Evolutionary conservation across 768 basidiomycete species (phyloP).

Genomic region (Lanmaoa pseudosensibilis): DNA sequence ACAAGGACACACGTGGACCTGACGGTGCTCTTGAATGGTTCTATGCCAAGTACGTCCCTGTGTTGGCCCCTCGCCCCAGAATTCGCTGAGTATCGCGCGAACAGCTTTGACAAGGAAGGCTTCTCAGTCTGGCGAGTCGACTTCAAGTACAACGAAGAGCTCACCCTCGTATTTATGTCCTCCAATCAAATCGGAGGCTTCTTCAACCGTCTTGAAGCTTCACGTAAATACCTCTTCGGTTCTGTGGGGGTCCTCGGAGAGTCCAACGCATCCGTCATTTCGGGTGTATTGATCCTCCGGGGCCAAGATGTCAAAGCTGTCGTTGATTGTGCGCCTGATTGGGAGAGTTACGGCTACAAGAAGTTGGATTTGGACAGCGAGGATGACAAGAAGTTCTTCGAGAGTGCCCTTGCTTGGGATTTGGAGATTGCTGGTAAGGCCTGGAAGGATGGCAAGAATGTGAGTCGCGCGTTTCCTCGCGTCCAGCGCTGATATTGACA

Average conservation of each 20-base stretch:
- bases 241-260: slow-evolving; percentile 89
- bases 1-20: slow-evolving; percentile 90
- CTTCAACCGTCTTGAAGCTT: slow-evolving; percentile 97
- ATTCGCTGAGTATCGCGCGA: slow-evolving; percentile 5
- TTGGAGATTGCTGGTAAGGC: slow-evolving; percentile 83
- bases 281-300: slow-evolving; percentile 80
- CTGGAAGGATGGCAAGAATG: slow-evolving; percentile 90
- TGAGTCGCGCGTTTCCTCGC: slow-evolving; percentile 42
- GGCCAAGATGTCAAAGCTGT: slow-evolving; percentile 73
- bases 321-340: slow-evolving; percentile 84
- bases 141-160: slow-evolving; percentile 96
- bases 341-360: slow-evolving; percentile 82
- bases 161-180: slow-evolving; percentile 92
- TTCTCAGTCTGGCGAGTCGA: slow-evolving; percentile 91
- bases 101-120: slow-evolving; percentile 82
- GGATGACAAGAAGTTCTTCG: slow-evolving; percentile 87
- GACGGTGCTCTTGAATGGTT: slow-evolving; percentile 91
- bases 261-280: slow-evolving; percentile 74
- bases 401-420: slow-evolving; percentile 93
- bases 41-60: slow-evolving; percentile 75
- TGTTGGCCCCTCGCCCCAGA: not conserved
- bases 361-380: slow-evolving; percentile 72
- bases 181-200: slow-evolving; percentile 92
- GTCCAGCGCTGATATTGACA: not conserved
- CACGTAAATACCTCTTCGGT: slow-evolving; percentile 95